Evolutionary conservation across 1,284 basidiomycete genomes (phyloP).

Genomic region (Apiotrichum montevideense): DNA sequence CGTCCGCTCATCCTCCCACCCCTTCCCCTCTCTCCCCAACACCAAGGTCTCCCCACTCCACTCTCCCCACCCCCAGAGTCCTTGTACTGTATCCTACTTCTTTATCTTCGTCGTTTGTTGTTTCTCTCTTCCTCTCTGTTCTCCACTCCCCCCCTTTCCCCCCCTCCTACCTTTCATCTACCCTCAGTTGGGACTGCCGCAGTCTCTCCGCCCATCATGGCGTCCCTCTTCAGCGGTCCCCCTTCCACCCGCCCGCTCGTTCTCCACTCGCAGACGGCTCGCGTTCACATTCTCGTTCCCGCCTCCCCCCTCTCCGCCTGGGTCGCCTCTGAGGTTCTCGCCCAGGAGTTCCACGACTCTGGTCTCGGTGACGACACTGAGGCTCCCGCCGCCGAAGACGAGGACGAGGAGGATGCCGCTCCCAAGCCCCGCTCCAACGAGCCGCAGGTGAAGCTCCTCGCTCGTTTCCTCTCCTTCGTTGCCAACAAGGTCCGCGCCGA

Average conservation of each 20-base stretch:
- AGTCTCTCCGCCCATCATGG: constrained; percentile 33
- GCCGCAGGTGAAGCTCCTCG: constrained; percentile 67
- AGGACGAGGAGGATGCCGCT: constrained; percentile 37
- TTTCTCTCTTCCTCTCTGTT: constrained; percentile 1
- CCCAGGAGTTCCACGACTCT: constrained; percentile 72
- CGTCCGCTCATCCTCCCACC: background rate
- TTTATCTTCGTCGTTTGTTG: background rate
- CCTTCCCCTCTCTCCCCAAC: constrained; percentile 3
- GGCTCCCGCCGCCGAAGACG: constrained; percentile 40
- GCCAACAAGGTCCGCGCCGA: constrained; percentile 57
- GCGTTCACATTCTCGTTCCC: constrained; percentile 72
- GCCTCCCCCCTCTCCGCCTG: constrained; percentile 65
- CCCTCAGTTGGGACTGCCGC: constrained; percentile 16
- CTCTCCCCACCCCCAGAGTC: background rate
- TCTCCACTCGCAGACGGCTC: constrained; percentile 42
- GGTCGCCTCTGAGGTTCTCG: constrained; percentile 79
- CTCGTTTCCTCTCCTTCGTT: constrained; percentile 70
- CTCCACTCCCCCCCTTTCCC: background rate
- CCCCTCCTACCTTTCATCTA: constrained; percentile 2
- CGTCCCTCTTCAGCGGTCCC: constrained; percentile 38
- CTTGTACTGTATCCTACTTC: background rate
- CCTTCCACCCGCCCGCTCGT: constrained; percentile 46
- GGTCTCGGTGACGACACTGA: constrained; percentile 47
- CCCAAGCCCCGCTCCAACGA: constrained; percentile 44
- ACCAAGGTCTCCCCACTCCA: constrained; percentile 2